phyloP scores from a whole-genome alignment of 192 early-diverging fungal genomes.

The Ramicandelaber brevisporus region DNA sequence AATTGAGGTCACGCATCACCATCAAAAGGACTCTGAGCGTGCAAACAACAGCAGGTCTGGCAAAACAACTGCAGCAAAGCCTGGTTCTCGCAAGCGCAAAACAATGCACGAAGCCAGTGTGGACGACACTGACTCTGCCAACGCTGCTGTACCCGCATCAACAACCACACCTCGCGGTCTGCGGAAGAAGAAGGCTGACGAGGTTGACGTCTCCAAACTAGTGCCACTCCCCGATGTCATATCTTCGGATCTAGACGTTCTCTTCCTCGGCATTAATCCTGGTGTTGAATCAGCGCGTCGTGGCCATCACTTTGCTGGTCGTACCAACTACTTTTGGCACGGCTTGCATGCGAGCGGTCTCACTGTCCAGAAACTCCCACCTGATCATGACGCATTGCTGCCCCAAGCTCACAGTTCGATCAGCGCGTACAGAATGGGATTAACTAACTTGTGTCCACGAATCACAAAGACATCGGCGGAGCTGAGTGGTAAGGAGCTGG shows the following conservation, averaged over 20 bases:
- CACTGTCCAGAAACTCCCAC: constrained; percentile 17
- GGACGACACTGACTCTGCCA: too few species aligned
- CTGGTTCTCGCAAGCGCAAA: too few species aligned
- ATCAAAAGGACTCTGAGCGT: too few species aligned
- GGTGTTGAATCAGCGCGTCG: constrained; percentile 25
- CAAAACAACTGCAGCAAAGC: too few species aligned
- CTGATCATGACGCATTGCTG: constrained; percentile 22
- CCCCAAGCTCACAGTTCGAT: too few species aligned
- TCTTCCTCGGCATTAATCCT: constrained; percentile 57
- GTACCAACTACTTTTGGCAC: constrained; percentile 47
- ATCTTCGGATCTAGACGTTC: constrained; percentile 15
- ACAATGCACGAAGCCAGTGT: too few species aligned
- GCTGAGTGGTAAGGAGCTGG: constrained; percentile 26
- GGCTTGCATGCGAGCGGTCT: constrained; percentile 35
- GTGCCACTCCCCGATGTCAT: constrained; percentile 15
- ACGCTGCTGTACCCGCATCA: too few species aligned
- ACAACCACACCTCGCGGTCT: too few species aligned
- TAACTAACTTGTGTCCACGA: constrained; percentile 35
- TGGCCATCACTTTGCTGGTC: constrained; percentile 41
- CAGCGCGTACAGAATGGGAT: constrained; percentile 22
- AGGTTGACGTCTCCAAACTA: constrained; percentile 6
- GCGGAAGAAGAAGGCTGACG: too few species aligned
- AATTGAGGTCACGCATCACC: too few species aligned
- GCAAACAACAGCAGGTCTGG: too few species aligned
- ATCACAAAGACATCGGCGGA: constrained; percentile 25